Conservation (phyloP, 352 stramenopile species). For the Phytophthora syringae region DNA sequence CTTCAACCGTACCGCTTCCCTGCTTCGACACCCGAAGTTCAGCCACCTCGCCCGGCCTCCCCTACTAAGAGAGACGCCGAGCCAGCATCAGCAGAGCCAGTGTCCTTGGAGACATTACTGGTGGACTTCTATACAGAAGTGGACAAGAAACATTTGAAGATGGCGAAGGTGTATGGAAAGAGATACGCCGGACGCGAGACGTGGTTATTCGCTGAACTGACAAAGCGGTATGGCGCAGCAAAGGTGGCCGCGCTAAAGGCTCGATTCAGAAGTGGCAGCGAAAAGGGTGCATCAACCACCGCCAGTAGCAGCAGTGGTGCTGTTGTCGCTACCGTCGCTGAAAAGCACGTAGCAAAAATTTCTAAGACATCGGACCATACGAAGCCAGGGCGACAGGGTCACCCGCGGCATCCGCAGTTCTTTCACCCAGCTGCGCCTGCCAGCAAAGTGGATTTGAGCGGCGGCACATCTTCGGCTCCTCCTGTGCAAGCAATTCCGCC, state of each 20-base stretch:
- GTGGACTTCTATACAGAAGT: conserved; percentile 68
- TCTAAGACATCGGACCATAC: conserved; percentile 3
- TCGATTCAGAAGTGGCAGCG: conserved; percentile 28
- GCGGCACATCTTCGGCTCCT: conserved; percentile 2
- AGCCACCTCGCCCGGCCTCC: background rate
- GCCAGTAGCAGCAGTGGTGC: background rate
- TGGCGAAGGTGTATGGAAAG: conserved; percentile 71
- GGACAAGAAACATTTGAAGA: conserved; percentile 64
- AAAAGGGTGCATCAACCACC: background rate
- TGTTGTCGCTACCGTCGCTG: background rate
- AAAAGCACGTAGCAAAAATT: conserved; percentile 9
- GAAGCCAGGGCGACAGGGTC: conserved; percentile 30
- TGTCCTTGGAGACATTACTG: conserved; percentile 61
- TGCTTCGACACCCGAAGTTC: background rate
- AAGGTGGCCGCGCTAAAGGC: conserved; percentile 52
- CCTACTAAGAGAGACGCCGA: conserved; percentile 4
- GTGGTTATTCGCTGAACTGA: conserved; percentile 70
- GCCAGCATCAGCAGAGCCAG: conserved; percentile 5
- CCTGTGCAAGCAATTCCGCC: background rate
- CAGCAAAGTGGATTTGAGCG: conserved; percentile 16
- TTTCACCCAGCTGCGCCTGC: conserved; percentile 30
- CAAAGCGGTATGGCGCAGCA: conserved; percentile 62
- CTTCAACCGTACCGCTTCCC: background rate
- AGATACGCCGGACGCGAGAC: conserved; percentile 73
- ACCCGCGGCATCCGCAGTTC: conserved; percentile 41